A percentile compares a stretch with the other conserved stretches of the same genome.
Evolutionary conservation across 2,329 filamentous ascomycete genomes (phyloP).

Genomic region (Penicillium olsonii): DNA sequence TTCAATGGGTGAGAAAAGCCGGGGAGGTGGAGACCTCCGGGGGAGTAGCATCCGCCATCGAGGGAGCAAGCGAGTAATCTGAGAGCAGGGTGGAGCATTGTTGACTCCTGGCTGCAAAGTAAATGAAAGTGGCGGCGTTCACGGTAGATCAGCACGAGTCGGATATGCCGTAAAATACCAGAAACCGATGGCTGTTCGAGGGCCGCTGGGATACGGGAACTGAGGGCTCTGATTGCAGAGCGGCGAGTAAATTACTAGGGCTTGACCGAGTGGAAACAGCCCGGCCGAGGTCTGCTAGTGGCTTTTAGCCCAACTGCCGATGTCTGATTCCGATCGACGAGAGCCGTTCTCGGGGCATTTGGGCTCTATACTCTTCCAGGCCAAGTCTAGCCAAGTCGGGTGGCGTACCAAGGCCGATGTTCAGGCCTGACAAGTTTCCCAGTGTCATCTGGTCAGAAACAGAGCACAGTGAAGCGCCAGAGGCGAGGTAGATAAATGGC

Average conservation of each 20-base stretch:
- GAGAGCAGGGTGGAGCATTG: background rate
- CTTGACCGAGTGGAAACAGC: background rate
- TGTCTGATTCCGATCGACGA: background rate
- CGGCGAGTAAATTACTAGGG: background rate
- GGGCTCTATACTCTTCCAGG: background rate
- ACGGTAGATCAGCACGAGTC: background rate
- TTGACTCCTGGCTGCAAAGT: background rate
- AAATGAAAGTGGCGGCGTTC: background rate
- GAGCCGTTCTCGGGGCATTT: background rate
- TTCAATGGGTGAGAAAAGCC: slow-evolving; percentile 1
- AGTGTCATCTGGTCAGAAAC: background rate
- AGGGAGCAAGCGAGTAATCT: background rate
- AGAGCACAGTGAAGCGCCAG: too few relatives aligned
- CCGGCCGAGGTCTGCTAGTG: background rate
- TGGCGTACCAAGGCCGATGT: background rate
- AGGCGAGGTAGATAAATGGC: too few relatives aligned
- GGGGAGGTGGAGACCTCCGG: slow-evolving; percentile 2
- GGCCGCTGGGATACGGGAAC: background rate
- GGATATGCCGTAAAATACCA: background rate
- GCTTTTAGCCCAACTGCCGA: slow-evolving; percentile 5
- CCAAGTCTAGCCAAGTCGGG: slow-evolving; percentile 3
- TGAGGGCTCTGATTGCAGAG: background rate
- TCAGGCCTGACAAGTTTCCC: background rate
- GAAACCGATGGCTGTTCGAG: background rate
- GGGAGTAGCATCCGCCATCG: background rate